Conservation (phyloP, 1,284 basidiomycete genomes). For the Puccinia horiana region DNA sequence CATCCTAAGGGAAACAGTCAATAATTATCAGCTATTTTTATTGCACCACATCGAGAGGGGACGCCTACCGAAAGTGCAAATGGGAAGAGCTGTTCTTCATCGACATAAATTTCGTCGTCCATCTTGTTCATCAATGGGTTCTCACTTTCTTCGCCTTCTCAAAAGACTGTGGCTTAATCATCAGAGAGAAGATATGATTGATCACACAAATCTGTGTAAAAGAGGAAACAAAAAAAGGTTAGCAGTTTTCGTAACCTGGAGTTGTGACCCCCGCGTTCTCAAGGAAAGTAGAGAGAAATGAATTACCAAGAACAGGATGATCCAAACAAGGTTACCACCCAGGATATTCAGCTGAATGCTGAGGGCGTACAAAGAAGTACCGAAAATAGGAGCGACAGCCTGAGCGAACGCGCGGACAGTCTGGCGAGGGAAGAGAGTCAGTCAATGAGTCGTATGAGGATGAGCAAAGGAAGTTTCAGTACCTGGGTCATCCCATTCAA, state of each 20-base stretch:
- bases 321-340: constrained; percentile 30
- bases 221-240: background rate
- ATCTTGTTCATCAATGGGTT: background rate
- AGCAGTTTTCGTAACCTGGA: background rate
- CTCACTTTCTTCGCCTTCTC: background rate
- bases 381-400: constrained; percentile 25
- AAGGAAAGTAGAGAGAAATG: background rate
- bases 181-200: background rate
- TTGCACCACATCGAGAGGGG: background rate
- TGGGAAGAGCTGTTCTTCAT: background rate
- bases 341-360: constrained; percentile 16
- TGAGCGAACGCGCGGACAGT: constrained; percentile 30
- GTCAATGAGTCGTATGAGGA: background rate
- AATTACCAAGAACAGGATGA: constrained; percentile 27
- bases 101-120: background rate
- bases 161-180: constrained; percentile 20
- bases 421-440: background rate
- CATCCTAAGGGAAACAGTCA: background rate
- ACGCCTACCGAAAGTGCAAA: background rate
- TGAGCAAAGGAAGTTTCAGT: background rate
- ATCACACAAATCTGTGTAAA: background rate
- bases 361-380: constrained; percentile 35
- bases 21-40: background rate
- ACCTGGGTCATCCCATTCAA: constrained; percentile 44
- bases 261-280: too few relatives aligned